Conservation (phyloP, 108 stramenopile genomes). For the Cyclotella cryptica region DNA sequence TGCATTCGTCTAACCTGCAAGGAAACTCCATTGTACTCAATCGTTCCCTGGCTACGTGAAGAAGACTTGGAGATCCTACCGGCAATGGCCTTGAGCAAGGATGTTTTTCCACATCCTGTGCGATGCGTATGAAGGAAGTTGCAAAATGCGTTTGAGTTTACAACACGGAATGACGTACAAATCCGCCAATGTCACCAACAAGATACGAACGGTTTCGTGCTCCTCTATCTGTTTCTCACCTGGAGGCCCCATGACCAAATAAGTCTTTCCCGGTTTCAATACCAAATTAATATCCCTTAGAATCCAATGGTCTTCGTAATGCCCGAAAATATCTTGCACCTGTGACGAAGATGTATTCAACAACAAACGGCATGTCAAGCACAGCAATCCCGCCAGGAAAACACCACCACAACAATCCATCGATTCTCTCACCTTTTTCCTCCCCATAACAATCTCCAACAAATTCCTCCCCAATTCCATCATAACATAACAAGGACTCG, state of each 20-base stretch:
- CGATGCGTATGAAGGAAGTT: background rate
- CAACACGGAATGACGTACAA: background rate
- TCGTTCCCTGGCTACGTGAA: constrained; percentile 16
- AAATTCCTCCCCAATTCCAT: constrained; percentile 31
- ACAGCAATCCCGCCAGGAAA: no score
- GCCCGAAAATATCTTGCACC: constrained; percentile 38
- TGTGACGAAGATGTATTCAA: no score
- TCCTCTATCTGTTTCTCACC: background rate
- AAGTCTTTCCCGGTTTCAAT: constrained; percentile 73
- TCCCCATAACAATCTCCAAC: constrained; percentile 30
- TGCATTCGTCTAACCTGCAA: constrained; percentile 22
- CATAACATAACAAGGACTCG: constrained; percentile 44
- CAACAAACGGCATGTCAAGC: no score
- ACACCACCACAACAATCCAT: no score
- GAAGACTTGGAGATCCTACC: constrained; percentile 22
- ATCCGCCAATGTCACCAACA: no score
- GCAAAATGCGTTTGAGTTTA: background rate
- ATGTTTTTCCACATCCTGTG: constrained; percentile 54
- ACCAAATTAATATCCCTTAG: constrained; percentile 64
- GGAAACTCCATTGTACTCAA: constrained; percentile 60
- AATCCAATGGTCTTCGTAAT: constrained; percentile 49
- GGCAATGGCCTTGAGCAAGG: constrained; percentile 53
- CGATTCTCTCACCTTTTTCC: constrained; percentile 24
- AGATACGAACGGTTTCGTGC: background rate
- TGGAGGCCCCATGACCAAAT: constrained; percentile 64